Conservation (phyloP, 306 rosid species). For the Gastrolobium villosum region DNA sequence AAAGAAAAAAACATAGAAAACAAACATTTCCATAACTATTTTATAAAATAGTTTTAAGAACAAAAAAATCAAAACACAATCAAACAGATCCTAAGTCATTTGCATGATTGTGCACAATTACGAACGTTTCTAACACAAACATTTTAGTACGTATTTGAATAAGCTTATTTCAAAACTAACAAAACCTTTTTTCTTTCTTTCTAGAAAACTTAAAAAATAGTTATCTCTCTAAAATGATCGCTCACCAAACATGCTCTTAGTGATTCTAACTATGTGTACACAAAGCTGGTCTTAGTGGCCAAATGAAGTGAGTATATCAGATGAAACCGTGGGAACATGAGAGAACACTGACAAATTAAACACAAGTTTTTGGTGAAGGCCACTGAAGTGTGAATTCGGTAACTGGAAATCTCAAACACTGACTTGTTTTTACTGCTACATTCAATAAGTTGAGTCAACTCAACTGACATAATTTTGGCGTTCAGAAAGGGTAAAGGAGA, state of each 20-base stretch:
- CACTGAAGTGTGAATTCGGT: neutral
- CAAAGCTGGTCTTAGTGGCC: neutral
- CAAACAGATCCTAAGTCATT: neutral
- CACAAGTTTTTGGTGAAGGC: slow-evolving; percentile 17
- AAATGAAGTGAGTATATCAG: no score
- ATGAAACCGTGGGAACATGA: no score
- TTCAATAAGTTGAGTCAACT: slow-evolving; percentile 18
- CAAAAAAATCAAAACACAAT: no score
- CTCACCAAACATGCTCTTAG: no score
- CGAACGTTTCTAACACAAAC: neutral
- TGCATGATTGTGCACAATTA: slow-evolving; percentile 1
- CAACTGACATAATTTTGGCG: slow-evolving; percentile 13
- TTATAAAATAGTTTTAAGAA: no score
- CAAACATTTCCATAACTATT: no score
- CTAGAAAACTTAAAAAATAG: no score
- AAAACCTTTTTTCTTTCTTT: no score
- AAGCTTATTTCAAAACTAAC: no score
- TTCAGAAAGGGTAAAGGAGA: neutral
- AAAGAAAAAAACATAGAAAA: no score
- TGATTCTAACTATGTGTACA: neutral
- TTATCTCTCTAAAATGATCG: no score
- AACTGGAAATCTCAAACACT: neutral
- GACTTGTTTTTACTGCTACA: neutral
- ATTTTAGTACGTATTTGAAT: no score
- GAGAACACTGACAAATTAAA: neutral